These are phyloP conservation scores for Chytriomyces hyalinus DNA, from an alignment of 192 early-diverging fungal genomes.

Conservation along the genomic window DNA sequence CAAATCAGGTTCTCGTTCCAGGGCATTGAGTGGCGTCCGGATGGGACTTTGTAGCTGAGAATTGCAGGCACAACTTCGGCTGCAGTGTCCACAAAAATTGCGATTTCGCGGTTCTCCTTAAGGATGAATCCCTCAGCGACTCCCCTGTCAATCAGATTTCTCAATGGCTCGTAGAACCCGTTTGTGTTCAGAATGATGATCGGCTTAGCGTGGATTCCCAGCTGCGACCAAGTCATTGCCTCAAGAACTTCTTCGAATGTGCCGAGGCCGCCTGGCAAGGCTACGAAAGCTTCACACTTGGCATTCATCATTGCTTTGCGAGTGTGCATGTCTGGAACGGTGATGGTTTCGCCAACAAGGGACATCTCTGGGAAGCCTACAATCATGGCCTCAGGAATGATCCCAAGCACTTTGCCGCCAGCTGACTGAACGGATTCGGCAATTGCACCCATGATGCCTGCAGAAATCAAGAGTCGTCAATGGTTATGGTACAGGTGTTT, in stretches of 20 bases:
- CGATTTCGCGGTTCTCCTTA: conserved; percentile 52
- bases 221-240: conserved; percentile 71
- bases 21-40: not conserved
- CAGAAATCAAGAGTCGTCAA: conserved; percentile 59
- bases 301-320: conserved; percentile 80
- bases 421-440: conserved; percentile 65
- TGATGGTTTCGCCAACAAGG: conserved; percentile 55
- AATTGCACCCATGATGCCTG: conserved; percentile 81
- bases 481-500: conserved; percentile 19
- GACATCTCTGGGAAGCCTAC: conserved; percentile 24
- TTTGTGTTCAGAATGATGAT: conserved; percentile 78
- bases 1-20: not conserved
- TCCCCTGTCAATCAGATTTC: conserved; percentile 65
- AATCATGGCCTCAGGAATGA: conserved; percentile 73
- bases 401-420: conserved; percentile 71
- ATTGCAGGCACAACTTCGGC: conserved; percentile 43
- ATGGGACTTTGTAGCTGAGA: conserved; percentile 12
- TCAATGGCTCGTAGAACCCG: conserved; percentile 76
- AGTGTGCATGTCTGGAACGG: conserved; percentile 82
- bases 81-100: conserved; percentile 65
- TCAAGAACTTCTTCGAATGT: conserved; percentile 91
- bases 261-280: conserved; percentile 85
- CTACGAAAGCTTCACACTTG: conserved; percentile 72
- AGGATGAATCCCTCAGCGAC: conserved; percentile 71
- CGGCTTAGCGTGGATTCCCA: conserved; percentile 82